Conservation (phyloP, 1,284 basidiomycete species). For the Pseudozyma thailandica region DNA sequence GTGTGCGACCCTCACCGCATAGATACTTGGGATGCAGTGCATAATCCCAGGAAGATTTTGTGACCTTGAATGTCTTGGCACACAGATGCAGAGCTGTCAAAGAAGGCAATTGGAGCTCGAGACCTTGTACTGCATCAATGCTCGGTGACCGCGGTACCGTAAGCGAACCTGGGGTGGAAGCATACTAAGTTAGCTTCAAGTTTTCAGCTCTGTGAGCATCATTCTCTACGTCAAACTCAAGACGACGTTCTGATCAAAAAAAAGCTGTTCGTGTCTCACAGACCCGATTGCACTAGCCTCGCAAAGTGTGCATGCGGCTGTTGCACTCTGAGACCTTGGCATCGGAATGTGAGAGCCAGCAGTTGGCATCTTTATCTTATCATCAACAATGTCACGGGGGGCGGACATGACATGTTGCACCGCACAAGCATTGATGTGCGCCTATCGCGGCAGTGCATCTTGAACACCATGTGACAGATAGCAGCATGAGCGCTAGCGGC, state of each 20-base stretch:
- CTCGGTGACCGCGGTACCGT: not conserved
- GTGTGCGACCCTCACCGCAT: no score
- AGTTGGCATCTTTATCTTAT: conserved; percentile 3
- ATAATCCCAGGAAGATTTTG: not conserved
- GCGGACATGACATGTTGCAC: not conserved
- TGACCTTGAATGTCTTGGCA: conserved; percentile 2
- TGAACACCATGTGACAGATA: not conserved
- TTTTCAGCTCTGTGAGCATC: no score
- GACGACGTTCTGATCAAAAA: no score
- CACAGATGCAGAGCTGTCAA: conserved; percentile 1
- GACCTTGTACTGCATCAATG: not conserved
- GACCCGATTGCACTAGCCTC: no score
- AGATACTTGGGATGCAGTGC: not conserved
- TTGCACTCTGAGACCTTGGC: not conserved
- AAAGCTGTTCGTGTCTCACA: no score
- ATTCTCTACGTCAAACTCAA: no score
- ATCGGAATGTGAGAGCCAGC: no score
- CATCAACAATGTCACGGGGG: conserved; percentile 5
- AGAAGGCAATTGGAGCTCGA: not conserved
- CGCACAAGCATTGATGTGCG: not conserved
- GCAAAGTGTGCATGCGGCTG: not conserved
- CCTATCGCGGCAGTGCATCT: not conserved
- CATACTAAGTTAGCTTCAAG: conserved; percentile 1
- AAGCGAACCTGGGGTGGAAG: not conserved
- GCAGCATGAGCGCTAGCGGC: conserved; percentile 3